Evolutionary conservation across 495 filamentous ascomycete species (phyloP).

Genomic region (Neurospora hispaniola): DNA sequence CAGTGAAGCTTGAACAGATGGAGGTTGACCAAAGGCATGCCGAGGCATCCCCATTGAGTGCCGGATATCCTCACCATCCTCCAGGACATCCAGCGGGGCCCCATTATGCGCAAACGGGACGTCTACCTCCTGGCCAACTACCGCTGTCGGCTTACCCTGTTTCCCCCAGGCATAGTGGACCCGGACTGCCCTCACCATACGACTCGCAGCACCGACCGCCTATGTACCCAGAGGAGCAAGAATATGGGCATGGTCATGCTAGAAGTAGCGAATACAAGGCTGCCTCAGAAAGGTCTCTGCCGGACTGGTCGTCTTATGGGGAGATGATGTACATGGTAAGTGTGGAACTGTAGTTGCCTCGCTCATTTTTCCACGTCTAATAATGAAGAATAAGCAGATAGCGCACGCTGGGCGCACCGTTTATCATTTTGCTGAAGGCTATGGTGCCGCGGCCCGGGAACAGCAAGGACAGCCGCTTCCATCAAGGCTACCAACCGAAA

Average conservation of each 20-base stretch:
- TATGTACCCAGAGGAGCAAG: constrained; percentile 27
- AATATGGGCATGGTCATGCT: constrained; percentile 21
- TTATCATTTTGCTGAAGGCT: constrained; percentile 37
- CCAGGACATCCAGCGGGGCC: constrained; percentile 18
- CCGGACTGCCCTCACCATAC: constrained; percentile 28
- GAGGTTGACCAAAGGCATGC: constrained; percentile 19
- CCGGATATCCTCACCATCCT: constrained; percentile 15
- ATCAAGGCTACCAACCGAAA: constrained; percentile 35
- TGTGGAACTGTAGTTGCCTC: background rate
- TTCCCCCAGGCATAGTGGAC: constrained; percentile 27
- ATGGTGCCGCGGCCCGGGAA: constrained; percentile 35
- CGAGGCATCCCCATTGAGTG: constrained; percentile 15
- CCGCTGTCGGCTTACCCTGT: constrained; percentile 34
- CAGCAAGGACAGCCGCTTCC: constrained; percentile 38
- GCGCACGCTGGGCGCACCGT: constrained; percentile 31
- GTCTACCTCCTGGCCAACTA: constrained; percentile 28
- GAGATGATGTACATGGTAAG: constrained; percentile 34
- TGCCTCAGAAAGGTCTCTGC: constrained; percentile 28
- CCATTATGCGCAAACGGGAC: constrained; percentile 28
- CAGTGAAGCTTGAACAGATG: constrained; percentile 19
- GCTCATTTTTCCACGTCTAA: background rate
- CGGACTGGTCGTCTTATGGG: constrained; percentile 17
- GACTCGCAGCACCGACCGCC: constrained; percentile 26
- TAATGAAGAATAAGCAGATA: constrained; percentile 29
- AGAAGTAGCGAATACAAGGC: constrained; percentile 25